Conservation (phyloP, 257 asterid genomes). For the Solanum paucissectum region DNA sequence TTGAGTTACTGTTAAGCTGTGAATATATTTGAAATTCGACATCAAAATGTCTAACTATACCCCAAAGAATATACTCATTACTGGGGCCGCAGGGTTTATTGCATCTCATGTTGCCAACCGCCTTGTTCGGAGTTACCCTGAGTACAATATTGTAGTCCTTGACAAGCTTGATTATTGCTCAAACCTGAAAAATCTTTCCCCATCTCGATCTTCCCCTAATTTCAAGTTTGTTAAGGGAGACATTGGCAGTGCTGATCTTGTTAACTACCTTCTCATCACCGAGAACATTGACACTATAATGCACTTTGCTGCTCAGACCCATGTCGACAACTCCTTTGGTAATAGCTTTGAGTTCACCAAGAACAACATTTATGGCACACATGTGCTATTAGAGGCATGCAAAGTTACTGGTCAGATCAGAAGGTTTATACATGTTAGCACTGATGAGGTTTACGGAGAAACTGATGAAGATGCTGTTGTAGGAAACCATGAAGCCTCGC, state of each 20-base stretch:
- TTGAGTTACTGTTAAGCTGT: not conserved
- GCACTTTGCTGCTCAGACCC: slow-evolving; percentile 99
- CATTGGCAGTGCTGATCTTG: slow-evolving; percentile 92
- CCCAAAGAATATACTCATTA: slow-evolving; percentile 90
- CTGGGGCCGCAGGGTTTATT: slow-evolving; percentile 99
- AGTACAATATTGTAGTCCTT: slow-evolving; percentile 84
- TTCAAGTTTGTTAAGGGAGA: slow-evolving; percentile 95
- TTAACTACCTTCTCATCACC: slow-evolving; percentile 83
- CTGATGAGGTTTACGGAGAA: slow-evolving; percentile 97
- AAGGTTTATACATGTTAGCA: slow-evolving; percentile 97
- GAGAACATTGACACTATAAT: slow-evolving; percentile 93
- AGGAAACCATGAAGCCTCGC: slow-evolving; percentile 97
- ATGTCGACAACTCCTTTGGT: slow-evolving; percentile 91
- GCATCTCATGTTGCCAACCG: slow-evolving; percentile 97
- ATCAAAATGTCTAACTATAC: slow-evolving; percentile 48
- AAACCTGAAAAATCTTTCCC: slow-evolving; percentile 70
- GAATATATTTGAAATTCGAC: not conserved
- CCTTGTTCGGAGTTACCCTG: slow-evolving; percentile 74
- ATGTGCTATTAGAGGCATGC: slow-evolving; percentile 96
- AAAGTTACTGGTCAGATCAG: slow-evolving; percentile 94
- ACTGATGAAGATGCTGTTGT: slow-evolving; percentile 95
- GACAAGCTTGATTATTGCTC: slow-evolving; percentile 98
- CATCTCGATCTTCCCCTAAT: slow-evolving; percentile 63
- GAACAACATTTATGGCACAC: slow-evolving; percentile 95
- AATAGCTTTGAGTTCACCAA: slow-evolving; percentile 95